Base-by-base conservation (phyloP, 2,329 filamentous ascomycete species). In the Fusarium compactum region DNA sequence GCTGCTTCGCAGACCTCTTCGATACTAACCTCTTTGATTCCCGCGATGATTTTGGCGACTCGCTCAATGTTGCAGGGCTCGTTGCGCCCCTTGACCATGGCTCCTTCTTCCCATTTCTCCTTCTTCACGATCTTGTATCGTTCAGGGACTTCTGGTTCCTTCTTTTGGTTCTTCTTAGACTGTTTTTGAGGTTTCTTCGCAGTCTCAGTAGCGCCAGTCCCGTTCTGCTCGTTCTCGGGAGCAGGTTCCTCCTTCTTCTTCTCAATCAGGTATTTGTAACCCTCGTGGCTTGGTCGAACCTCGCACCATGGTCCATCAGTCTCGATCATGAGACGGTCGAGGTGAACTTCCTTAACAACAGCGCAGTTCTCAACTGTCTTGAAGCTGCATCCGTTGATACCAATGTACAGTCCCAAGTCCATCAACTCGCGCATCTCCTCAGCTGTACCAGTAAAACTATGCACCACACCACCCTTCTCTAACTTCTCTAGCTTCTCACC, bases 251-350 rank as follows among this genome's bases (percentile, higher is more conserved):
- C 72, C 72, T 80, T 82, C 72, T 80, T 82, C 59, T 80, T 80
- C 65, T 85, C 82, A 6, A 88, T 78, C 14, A 89, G 80, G 70
- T 91, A 92, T 79, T 91, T 91, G 74, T 91, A 92, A 4, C 93
- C 94, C 30, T 95, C 94, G 81, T 99, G 95, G 30, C 89, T 93
- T 1, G 94, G 91, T 25, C 96, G 86, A 63, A 99, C 95, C 80
- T 99, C 96, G 77, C 96, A 99, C 92, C 96, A 99, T 5, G 96
- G 96, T 4, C 96, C 96, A 78, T 99, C 96, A 0, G 96, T 99
- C 85, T 99, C 96, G 50, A 99, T 89, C 87, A 98, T 97, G 57
- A 99, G 80, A 48, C 91, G 84, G 59, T 95, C 90, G 14, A 99
- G 83, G 14, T 90, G 92, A 41, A 98, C 89, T 65, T 91, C 88